phyloP scores from a whole-genome alignment of 352 stramenopile genomes.

The Phytophthora pluvialis region DNA sequence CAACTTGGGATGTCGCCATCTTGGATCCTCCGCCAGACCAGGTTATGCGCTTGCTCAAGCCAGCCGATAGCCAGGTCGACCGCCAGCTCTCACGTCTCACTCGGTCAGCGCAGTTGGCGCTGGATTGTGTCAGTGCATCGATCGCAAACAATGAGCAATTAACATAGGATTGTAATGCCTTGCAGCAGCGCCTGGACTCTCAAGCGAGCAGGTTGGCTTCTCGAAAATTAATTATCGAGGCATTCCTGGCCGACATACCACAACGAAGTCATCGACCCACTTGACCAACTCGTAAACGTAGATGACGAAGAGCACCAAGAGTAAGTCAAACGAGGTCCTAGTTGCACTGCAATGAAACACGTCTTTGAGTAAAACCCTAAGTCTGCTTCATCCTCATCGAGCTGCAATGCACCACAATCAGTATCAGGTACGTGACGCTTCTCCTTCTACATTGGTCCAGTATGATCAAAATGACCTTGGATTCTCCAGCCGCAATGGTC shows the following conservation, averaged over 20 bases:
- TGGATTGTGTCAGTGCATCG: slow-evolving; percentile 6
- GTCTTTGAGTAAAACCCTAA: background rate
- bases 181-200: background rate
- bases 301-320: background rate
- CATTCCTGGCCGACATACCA: background rate
- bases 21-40: background rate
- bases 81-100: background rate
- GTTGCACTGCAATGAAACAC: background rate
- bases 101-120: background rate
- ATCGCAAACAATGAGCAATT: slow-evolving; percentile 4
- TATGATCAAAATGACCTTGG: background rate
- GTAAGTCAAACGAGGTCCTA: background rate
- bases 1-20: slow-evolving; percentile 5
- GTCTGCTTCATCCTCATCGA: background rate
- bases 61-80: background rate
- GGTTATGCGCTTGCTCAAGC: background rate
- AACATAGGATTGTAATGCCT: background rate
- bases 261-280: background rate
- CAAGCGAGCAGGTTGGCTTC: background rate
- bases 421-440: background rate
- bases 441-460: background rate
- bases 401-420: background rate
- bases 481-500: background rate
- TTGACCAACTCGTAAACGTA: background rate
- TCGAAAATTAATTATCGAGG: background rate